Conservation (phyloP, 352 stramenopile genomes). For the Phytophthora ramorum region DNA sequence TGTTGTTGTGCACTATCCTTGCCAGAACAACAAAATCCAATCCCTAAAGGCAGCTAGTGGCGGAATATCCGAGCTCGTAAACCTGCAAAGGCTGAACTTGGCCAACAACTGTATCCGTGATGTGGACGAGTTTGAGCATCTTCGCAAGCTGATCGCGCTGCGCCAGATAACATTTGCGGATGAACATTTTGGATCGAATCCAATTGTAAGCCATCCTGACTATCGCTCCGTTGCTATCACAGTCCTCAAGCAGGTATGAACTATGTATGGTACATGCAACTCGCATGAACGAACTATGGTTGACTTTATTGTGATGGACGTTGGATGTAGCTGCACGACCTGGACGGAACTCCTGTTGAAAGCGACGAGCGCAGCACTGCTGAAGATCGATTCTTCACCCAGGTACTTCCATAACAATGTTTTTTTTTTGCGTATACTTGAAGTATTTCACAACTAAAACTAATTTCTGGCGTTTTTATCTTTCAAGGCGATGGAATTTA, state of each 20-base stretch:
- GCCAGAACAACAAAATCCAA: constrained; percentile 72
- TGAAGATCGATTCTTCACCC: constrained; percentile 57
- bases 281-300: neutral
- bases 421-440: neutral
- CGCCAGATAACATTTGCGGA: constrained; percentile 71
- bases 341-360: constrained; percentile 60
- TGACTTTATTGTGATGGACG: neutral
- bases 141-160: constrained; percentile 67
- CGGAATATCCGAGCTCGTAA: constrained; percentile 68
- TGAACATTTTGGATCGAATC: constrained; percentile 87
- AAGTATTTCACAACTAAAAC: neutral
- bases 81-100: constrained; percentile 74
- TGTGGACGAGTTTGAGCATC: constrained; percentile 73
- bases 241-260: constrained; percentile 63
- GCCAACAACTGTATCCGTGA: constrained; percentile 79
- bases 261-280: neutral
- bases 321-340: constrained; percentile 37
- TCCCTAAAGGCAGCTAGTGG: constrained; percentile 38
- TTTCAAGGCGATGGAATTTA: constrained; percentile 64
- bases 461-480: neutral
- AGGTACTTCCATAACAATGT: constrained; percentile 25
- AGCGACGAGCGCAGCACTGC: constrained; percentile 44
- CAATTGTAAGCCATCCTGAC: constrained; percentile 64
- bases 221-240: constrained; percentile 81
- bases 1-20: neutral